Conservation (phyloP, 2,329 filamentous ascomycete species). For the Aspergillus intermedius region DNA sequence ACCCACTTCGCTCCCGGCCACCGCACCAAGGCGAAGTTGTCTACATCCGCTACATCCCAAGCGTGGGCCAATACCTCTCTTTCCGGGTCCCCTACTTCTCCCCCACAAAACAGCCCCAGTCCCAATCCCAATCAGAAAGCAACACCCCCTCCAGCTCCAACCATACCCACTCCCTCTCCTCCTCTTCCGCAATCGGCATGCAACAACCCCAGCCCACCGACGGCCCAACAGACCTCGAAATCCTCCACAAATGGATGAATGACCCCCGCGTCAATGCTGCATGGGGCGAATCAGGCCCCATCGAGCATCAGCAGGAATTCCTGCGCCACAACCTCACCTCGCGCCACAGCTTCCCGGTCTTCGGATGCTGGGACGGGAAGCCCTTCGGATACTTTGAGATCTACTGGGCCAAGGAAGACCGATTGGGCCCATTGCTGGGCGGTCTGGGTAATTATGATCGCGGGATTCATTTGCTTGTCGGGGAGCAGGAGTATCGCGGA, state of each 20-base stretch:
- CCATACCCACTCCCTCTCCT: constrained; percentile 20
- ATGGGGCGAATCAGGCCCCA: constrained; percentile 64
- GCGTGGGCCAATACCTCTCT: constrained; percentile 73
- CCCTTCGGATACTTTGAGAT: constrained; percentile 97
- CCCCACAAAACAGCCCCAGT: constrained; percentile 37
- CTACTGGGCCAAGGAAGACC: constrained; percentile 96
- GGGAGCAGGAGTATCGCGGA: constrained; percentile 86
- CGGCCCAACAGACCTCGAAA: constrained; percentile 53
- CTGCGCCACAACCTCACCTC: constrained; percentile 59
- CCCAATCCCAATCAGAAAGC: neutral
- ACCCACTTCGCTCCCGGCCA: constrained; percentile 81
- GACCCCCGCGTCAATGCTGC: constrained; percentile 75
- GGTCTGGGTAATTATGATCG: constrained; percentile 73
- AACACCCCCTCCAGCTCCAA: constrained; percentile 17
- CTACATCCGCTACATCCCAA: constrained; percentile 81
- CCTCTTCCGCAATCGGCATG: constrained; percentile 31
- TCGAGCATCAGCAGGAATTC: constrained; percentile 58
- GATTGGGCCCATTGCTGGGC: constrained; percentile 61
- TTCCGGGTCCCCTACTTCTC: constrained; percentile 70
- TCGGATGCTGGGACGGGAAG: constrained; percentile 88
- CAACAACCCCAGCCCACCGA: constrained; percentile 22
- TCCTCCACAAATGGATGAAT: constrained; percentile 84
- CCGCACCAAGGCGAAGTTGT: constrained; percentile 86
- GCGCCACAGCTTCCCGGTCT: constrained; percentile 77
- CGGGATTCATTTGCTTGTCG: constrained; percentile 80